Evolutionary conservation across 2,329 filamentous ascomycete species (phyloP).

Genomic region (Talaromyces pinophilus): DNA sequence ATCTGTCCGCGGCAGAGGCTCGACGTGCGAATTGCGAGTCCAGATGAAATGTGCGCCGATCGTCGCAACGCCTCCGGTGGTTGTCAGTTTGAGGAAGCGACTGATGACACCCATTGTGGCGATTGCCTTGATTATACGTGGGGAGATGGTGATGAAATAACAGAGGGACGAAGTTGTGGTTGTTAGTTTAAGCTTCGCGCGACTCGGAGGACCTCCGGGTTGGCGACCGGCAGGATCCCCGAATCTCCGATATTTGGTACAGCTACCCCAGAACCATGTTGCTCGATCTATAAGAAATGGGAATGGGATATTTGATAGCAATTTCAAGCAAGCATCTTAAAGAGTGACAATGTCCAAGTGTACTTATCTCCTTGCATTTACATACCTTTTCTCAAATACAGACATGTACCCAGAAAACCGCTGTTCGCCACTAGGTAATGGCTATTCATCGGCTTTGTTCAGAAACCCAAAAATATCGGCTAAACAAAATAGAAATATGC

Average conservation of each 20-base stretch:
- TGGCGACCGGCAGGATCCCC: constrained; percentile 1
- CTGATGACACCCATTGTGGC: constrained; percentile 57
- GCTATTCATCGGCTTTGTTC: background rate
- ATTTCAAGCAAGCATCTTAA: background rate
- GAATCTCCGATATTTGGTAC: background rate
- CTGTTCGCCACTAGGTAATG: background rate
- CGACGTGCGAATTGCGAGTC: constrained; percentile 57
- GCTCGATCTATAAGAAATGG: background rate
- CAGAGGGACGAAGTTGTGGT: background rate
- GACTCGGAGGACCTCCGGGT: constrained; percentile 15
- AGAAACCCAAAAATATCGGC: background rate
- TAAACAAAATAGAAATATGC: background rate
- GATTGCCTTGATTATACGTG: background rate
- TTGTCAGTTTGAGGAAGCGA: constrained; percentile 46
- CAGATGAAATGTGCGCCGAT: constrained; percentile 57
- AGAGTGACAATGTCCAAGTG: background rate
- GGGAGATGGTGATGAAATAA: background rate
- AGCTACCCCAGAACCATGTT: background rate
- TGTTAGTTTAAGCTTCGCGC: constrained; percentile 12
- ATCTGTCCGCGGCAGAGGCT: constrained; percentile 58
- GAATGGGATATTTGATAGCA: background rate
- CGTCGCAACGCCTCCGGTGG: constrained; percentile 52
- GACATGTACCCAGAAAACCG: background rate
- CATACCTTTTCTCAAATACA: background rate
- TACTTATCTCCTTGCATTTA: background rate